Evolutionary conservation across 1,284 basidiomycete genomes (phyloP).

Genomic region (Ustilago lituana): DNA sequence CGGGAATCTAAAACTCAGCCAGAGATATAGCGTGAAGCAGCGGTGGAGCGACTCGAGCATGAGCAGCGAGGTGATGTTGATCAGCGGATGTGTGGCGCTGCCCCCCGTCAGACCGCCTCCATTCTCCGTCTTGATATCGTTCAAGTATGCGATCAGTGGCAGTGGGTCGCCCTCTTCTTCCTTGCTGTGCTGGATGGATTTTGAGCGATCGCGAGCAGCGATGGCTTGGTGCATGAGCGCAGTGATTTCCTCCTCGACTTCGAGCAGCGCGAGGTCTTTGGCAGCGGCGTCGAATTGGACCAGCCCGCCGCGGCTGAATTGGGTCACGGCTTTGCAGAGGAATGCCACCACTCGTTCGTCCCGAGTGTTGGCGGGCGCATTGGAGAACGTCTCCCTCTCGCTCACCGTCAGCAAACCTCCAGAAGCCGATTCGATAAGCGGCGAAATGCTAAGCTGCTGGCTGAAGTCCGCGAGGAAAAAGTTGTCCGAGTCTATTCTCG

Average conservation of each 20-base stretch:
- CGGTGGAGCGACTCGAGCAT: constrained; percentile 85
- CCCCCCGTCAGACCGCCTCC: constrained; percentile 8
- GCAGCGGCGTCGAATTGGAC: constrained; percentile 68
- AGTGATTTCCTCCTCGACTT: constrained; percentile 39
- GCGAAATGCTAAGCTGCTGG: constrained; percentile 67
- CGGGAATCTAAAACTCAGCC: constrained; percentile 82
- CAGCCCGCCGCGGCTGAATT: constrained; percentile 67
- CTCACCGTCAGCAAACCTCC: constrained; percentile 69
- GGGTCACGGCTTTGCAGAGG: constrained; percentile 67
- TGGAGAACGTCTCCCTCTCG: constrained; percentile 72
- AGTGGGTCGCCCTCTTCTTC: constrained; percentile 5
- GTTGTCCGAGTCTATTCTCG: constrained; percentile 71
- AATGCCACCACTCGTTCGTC: constrained; percentile 68
- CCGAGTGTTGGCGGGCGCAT: constrained; percentile 70
- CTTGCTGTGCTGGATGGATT: neutral
- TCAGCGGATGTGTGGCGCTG: constrained; percentile 26
- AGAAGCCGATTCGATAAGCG: constrained; percentile 68
- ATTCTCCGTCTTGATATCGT: neutral
- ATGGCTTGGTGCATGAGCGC: constrained; percentile 26
- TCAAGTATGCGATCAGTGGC: constrained; percentile 30
- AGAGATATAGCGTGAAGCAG: constrained; percentile 82
- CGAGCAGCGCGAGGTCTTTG: constrained; percentile 69
- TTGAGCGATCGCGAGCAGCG: neutral
- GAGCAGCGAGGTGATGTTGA: constrained; percentile 67
- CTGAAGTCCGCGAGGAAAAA: constrained; percentile 68